Percentiles rank a stretch among this genome's conserved stretches.
Conservation (phyloP, 495 filamentous ascomycete genomes). For the Hapsidospora chrysogenum region DNA sequence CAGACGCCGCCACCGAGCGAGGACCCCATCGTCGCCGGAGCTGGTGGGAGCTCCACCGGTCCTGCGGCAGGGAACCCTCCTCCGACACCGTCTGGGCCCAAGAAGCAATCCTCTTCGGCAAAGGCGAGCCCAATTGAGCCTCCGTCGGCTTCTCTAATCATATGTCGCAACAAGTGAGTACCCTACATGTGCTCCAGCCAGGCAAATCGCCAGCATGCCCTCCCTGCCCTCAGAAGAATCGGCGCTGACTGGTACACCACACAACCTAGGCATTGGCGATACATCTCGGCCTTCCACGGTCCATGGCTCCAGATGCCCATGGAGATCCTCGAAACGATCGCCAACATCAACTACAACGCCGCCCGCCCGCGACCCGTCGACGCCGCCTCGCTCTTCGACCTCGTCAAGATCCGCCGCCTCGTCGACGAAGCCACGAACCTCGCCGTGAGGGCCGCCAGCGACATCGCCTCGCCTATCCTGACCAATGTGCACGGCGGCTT, state of each 20-base stretch:
- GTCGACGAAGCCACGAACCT: conserved; percentile 65
- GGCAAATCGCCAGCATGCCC: not conserved
- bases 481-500: conserved; percentile 33
- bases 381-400: conserved; percentile 64
- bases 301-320: conserved; percentile 77
- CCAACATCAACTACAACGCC: conserved; percentile 60
- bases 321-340: conserved; percentile 62
- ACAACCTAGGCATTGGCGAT: conserved; percentile 51
- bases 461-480: conserved; percentile 43
- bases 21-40: no score
- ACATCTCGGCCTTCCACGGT: conserved; percentile 71
- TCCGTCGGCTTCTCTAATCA: conserved; percentile 41
- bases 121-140: not conserved
- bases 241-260: not conserved
- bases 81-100: not conserved
- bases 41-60: no score
- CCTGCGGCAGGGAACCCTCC: not conserved
- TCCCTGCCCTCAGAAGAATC: no score
- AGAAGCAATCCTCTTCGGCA: not conserved
- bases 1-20: no score
- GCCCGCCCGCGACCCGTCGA: conserved; percentile 62
- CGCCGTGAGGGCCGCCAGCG: conserved; percentile 57
- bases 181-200: not conserved
- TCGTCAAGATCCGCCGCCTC: conserved; percentile 60
- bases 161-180: conserved; percentile 56